Conservation (phyloP, 305 asterid genomes). For the Fraxinus albicans region DNA sequence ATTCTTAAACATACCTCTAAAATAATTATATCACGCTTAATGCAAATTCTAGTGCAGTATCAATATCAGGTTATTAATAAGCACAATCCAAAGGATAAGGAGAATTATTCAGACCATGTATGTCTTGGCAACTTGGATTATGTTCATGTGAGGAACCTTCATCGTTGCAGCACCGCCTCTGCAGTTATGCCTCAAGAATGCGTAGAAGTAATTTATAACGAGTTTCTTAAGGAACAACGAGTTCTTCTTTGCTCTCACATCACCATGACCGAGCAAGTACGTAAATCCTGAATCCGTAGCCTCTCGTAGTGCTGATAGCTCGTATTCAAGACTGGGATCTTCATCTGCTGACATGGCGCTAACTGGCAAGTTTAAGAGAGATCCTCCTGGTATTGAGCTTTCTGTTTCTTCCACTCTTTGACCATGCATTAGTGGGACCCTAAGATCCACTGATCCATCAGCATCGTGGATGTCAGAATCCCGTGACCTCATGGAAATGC, state of each 20-base stretch:
- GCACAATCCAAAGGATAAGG: background rate
- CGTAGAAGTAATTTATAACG: constrained; percentile 75
- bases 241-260: constrained; percentile 77
- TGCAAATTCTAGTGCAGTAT: background rate
- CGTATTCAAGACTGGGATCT: constrained; percentile 83
- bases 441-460: constrained; percentile 46
- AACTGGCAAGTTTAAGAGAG: constrained; percentile 44
- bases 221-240: constrained; percentile 78
- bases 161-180: constrained; percentile 93
- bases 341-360: constrained; percentile 61
- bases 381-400: constrained; percentile 28
- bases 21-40: background rate
- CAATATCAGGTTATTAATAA: background rate
- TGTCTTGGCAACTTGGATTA: constrained; percentile 80
- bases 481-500: constrained; percentile 41
- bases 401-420: constrained; percentile 31
- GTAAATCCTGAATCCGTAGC: constrained; percentile 83
- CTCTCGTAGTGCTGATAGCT: constrained; percentile 75
- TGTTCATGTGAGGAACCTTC: constrained; percentile 84
- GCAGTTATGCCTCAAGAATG: constrained; percentile 88
- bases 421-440: constrained; percentile 55
- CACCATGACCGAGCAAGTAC: constrained; percentile 82
- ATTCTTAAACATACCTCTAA: background rate
- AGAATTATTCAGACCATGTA: constrained; percentile 65
- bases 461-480: constrained; percentile 39